Base-by-base conservation (phyloP, 257 asterid species). In the Salvia hispanica region DNA sequence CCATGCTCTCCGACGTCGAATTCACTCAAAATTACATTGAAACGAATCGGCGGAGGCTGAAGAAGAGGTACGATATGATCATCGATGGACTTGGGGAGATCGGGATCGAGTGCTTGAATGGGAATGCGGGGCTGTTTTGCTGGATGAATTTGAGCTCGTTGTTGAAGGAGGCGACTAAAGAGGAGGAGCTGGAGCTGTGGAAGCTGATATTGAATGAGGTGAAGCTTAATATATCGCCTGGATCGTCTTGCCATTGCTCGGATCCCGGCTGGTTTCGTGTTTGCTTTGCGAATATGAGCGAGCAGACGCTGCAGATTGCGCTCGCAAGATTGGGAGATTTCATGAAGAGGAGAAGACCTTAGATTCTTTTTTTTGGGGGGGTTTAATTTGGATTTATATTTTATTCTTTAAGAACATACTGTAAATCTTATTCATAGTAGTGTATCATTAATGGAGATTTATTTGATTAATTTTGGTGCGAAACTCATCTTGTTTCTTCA, bases 211-310 rank as follows among this genome's bases (percentile, higher is more conserved):
- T 83, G 78, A 67, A 76, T 51, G 73, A 83, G 21, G 79, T 78
- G 47, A 80, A 56, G 59, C 46, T 83, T 6, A 83, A 83, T 8
- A 72, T 83, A 2, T 83, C 88, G 0, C 88, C 88, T 0, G 88
- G 88, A 0, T 70, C 75, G 3, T 83, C 88, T 0, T 83, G 88
- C 54, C 88, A 83, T 74, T 83, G 86, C 53, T 76, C 79, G 0
- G 88, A 80, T 37, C 71, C 88, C 0, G 88, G 88, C 0, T 83
- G 88, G 88, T 83, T 83, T 33, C 66, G 88, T 31, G 82, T 83
- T 51, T 83, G 88, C 78, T 83, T 83, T 46, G 88, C 88, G 0
- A 83, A 83, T 67, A 83, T 83, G 84, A 83, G 73, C 69, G 86
- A 83, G 16, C 40, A 69, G 4, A 83, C 88, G 4, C 62, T 80